Conservation (phyloP, 441 rosid genomes). For the Melastoma candidum region DNA sequence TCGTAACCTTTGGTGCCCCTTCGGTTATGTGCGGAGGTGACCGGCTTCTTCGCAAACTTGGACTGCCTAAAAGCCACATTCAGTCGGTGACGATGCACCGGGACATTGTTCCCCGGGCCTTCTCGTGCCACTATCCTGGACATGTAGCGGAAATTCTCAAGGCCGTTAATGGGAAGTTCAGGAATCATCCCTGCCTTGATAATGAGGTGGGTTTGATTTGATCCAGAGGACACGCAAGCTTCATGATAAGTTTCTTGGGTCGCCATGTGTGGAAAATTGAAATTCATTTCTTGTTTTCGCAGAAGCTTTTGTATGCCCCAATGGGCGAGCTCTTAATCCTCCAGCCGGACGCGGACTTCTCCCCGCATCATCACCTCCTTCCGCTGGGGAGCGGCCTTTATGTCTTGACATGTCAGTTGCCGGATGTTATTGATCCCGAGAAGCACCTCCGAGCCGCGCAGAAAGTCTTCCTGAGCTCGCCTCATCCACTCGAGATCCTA, state of each 20-base stretch:
- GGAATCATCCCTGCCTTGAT: conserved; percentile 81
- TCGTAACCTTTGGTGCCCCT: conserved; percentile 87
- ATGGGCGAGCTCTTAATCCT: conserved; percentile 91
- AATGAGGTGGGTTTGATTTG: conserved; percentile 44
- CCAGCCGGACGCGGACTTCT: conserved; percentile 85
- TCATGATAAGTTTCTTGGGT: background rate
- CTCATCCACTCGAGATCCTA: conserved; percentile 91
- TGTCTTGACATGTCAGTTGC: conserved; percentile 29
- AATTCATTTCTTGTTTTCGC: conserved; percentile 8
- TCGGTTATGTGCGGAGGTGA: conserved; percentile 89
- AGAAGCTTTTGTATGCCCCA: conserved; percentile 76
- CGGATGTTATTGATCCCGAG: conserved; percentile 36
- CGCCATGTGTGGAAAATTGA: background rate
- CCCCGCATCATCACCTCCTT: conserved; percentile 82
- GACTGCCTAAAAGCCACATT: conserved; percentile 66
- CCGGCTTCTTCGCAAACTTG: conserved; percentile 64
- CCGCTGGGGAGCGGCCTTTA: conserved; percentile 85
- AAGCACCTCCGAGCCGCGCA: conserved; percentile 56
- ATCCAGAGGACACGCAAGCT: background rate
- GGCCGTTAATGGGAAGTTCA: conserved; percentile 81
- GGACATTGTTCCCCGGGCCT: conserved; percentile 93
- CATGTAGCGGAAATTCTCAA: conserved; percentile 79
- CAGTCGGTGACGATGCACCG: conserved; percentile 77
- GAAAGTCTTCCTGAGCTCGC: conserved; percentile 63
- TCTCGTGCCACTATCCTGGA: conserved; percentile 81